Evolutionary conservation across 352 stramenopile genomes (phyloP).

Genomic region (Phytophthora ohioensis): DNA sequence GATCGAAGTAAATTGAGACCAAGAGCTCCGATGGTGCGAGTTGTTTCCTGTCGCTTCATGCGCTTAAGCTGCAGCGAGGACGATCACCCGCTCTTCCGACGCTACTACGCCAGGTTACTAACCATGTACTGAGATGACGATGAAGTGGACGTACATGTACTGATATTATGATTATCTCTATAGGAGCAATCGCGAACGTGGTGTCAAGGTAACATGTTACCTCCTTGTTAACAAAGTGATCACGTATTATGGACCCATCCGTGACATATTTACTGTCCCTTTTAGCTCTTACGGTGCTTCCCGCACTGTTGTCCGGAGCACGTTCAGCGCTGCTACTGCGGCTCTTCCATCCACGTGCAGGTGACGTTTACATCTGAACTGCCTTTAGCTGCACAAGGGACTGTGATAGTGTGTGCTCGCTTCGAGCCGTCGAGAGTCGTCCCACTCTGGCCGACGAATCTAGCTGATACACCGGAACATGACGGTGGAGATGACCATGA

Average conservation of each 20-base stretch:
- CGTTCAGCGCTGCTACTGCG: conserved; percentile 47
- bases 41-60: conserved; percentile 30
- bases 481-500: conserved; percentile 1
- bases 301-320: conserved; percentile 57
- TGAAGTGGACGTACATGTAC: too few relatives aligned
- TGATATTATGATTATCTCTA: not conserved
- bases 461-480: not conserved
- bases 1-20: too few relatives aligned
- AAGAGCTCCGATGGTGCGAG: conserved; percentile 10
- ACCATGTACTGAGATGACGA: too few relatives aligned
- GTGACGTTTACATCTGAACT: conserved; percentile 29
- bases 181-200: conserved; percentile 31
- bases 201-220: conserved; percentile 25
- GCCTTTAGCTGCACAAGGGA: conserved; percentile 1
- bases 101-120: conserved; percentile 35
- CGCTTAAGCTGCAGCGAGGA: conserved; percentile 34
- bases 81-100: conserved; percentile 41
- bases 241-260: too few relatives aligned
- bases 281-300: conserved; percentile 45
- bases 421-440: conserved; percentile 41
- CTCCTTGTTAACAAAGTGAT: not conserved
- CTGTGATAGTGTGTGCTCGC: conserved; percentile 44
- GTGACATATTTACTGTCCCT: not conserved
- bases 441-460: conserved; percentile 16
- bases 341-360: conserved; percentile 41